Evolutionary conservation across 1,284 basidiomycete species (phyloP), one percentile per base, ranked within the genome.

Genomic region (Irpex sp.): DNA sequence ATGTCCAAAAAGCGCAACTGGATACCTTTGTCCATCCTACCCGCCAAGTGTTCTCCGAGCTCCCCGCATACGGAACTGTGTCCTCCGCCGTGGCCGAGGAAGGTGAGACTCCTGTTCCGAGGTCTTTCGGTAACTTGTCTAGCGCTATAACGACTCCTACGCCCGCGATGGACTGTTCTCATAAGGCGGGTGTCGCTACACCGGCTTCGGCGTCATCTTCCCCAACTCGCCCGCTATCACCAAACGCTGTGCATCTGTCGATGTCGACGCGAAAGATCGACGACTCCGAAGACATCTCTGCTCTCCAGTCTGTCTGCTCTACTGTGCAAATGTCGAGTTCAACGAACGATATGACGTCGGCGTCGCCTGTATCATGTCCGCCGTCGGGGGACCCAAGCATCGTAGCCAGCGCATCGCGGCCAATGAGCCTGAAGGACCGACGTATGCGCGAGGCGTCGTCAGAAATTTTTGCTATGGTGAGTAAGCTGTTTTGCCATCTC

Each of bases 401-500:
- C 22, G 58, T 20, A 11, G 6, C 22, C 18, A 60, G 58, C 24
- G 58, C 11, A 20, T 6, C 58, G 13, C 27, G 38, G 69, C 76
- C 78, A 54, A 76, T 80, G 74, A 79, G 77, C 45, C 69, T 80
- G 59, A 78, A 75, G 66, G 78, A 79, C 56, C 68, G 74, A 15
- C 74, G 77, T 5, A 74, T 78, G 6, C 67, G 63, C 42, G 71
- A 67, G 0, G 27, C 76, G 42, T 63, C 75, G 13, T 49, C 67
- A 1, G 75, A 75, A 0, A 70, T 73, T 6, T 42, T 49, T 38
- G 32, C 32, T 7, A 15, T 71, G 67, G 79, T 78, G 42, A 71
- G 76, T 75, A 54, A 18, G 13, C 27, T 49, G 4, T 13, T 44
- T 27, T 22, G 18, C 9, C 49, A 54, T 54, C 49, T 15, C 13